Base-by-base conservation (phyloP, 1,284 basidiomycete species). In the Naganishia albida region DNA sequence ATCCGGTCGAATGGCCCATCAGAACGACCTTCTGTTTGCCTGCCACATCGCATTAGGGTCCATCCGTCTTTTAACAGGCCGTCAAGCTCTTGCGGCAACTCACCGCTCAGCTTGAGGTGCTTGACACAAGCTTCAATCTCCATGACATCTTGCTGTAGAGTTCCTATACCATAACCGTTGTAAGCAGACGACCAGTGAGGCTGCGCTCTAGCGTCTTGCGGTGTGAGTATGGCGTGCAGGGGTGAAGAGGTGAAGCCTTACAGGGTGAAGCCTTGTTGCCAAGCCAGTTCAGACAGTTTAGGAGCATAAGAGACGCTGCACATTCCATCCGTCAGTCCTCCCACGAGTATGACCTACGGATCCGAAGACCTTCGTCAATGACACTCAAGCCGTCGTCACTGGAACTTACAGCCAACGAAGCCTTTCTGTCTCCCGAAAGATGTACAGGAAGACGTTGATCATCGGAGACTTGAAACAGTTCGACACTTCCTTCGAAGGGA, bases 1-100 rank as follows among this genome's bases (percentile, higher is more conserved):
- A 77, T 13, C 79, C 79, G 7, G 79, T 80, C 3, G 75, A 77
- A 65, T 79, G 78, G 44, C 79, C 79, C 74, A 78, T 76, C 18
- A 78, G 50, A 1, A 79, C 72, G 38, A 80, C 54, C 3, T 63
- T 72, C 7, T 54, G 25, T 34, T 69, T 70, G 34, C 68, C 70
- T 70, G 46, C 15, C 16, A 15, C 71, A 67, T 10, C 18, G 40
- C 1, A 23, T 67, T 43, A 66, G 44, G 12, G n/a, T n/a, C n/a
- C n/a, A n/a, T n/a, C n/a, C n/a, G n/a, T n/a, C n/a, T n/a, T n/a
- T n/a, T n/a, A n/a, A n/a, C n/a, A n/a, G n/a, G n/a, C n/a, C n/a
- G n/a, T 50, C 34, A 26, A 20, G 39, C 30, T 44, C 42, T 40
- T 1, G 26, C 8, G 1, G 28, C 18, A 49, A 64, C 70, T 64